A percentile compares a stretch with the other conserved stretches of the same genome.
These are phyloP conservation scores for Mycena vitilis DNA, from an alignment of 768 basidiomycete genomes.

Conservation along the genomic window DNA sequence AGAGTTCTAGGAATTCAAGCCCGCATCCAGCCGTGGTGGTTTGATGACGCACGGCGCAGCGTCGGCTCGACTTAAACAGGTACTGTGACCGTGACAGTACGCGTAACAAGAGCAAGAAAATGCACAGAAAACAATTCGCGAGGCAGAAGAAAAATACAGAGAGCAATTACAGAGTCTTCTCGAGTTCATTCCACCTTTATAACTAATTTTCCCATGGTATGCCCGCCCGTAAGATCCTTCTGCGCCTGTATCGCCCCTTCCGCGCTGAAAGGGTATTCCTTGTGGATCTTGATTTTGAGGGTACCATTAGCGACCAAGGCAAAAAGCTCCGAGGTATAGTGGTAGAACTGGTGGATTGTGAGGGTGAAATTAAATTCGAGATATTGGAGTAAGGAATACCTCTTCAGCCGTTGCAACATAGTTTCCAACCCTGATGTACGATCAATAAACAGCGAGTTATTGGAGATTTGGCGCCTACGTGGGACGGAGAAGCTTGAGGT, in stretches of 20 bases:
- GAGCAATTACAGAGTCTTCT: not conserved
- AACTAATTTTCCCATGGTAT: conserved; percentile 88
- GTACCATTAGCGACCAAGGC: conserved; percentile 65
- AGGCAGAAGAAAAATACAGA: not conserved
- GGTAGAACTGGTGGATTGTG: conserved; percentile 45
- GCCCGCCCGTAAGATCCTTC: conserved; percentile 77
- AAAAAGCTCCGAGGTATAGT: conserved; percentile 77
- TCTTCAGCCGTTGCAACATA: conserved; percentile 86
- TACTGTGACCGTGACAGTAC: too few relatives aligned
- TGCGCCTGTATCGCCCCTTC: conserved; percentile 86
- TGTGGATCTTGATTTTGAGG: conserved; percentile 70
- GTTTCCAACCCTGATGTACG: conserved; percentile 65
- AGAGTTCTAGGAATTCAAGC: conserved; percentile 10
- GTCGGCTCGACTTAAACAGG: too few relatives aligned
- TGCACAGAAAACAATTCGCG: too few relatives aligned
- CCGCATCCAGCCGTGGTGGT: not conserved
- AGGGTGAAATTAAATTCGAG: too few relatives aligned
- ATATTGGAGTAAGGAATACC: not conserved
- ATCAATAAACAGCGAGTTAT: conserved; percentile 3
- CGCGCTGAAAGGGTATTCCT: conserved; percentile 86
- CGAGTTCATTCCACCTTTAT: conserved; percentile 51
- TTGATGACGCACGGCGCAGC: conserved; percentile 12
- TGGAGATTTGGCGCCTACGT: conserved; percentile 58
- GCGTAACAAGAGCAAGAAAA: too few relatives aligned
- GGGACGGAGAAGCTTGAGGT: conserved; percentile 81